Conservation (phyloP, 2,329 filamentous ascomycete species). For the Ramularia endophylla region DNA sequence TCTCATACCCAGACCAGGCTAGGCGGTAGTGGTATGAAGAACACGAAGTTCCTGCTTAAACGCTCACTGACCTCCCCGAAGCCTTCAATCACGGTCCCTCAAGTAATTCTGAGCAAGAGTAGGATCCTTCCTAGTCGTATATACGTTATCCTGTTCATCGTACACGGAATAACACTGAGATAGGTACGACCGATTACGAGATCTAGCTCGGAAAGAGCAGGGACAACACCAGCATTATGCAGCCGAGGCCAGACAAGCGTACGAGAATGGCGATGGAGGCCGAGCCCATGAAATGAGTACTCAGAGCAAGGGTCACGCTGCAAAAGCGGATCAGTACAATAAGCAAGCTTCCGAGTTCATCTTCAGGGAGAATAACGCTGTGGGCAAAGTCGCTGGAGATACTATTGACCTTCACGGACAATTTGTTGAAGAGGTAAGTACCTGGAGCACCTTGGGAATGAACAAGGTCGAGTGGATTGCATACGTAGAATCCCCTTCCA, state of each 20-base stretch:
- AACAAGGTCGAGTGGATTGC: too few species aligned
- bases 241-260: constrained; percentile 67
- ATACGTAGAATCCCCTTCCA: too few species aligned
- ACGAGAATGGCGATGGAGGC: constrained; percentile 74
- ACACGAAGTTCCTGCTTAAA: constrained; percentile 7
- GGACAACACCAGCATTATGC: constrained; percentile 66
- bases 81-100: constrained; percentile 70
- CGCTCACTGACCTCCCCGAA: constrained; percentile 32
- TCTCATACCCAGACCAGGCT: constrained; percentile 16
- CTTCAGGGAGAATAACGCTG: constrained; percentile 88
- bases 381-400: constrained; percentile 66
- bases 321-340: constrained; percentile 83
- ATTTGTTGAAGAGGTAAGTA: constrained; percentile 78
- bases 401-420: constrained; percentile 93
- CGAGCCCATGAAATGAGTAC: constrained; percentile 77
- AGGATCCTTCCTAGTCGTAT: too few species aligned
- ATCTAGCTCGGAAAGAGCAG: constrained; percentile 74
- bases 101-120: constrained; percentile 67
- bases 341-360: constrained; percentile 88
- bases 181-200: constrained; percentile 89
- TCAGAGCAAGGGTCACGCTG: constrained; percentile 77
- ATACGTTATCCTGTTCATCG: too few species aligned
- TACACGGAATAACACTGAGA: too few species aligned
- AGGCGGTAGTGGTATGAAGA: constrained; percentile 14
- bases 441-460: too few species aligned